Evolutionary conservation across 768 basidiomycete species (phyloP), one percentile per base, ranked within the genome.

Genomic region (Melanogaster broomeanus): DNA sequence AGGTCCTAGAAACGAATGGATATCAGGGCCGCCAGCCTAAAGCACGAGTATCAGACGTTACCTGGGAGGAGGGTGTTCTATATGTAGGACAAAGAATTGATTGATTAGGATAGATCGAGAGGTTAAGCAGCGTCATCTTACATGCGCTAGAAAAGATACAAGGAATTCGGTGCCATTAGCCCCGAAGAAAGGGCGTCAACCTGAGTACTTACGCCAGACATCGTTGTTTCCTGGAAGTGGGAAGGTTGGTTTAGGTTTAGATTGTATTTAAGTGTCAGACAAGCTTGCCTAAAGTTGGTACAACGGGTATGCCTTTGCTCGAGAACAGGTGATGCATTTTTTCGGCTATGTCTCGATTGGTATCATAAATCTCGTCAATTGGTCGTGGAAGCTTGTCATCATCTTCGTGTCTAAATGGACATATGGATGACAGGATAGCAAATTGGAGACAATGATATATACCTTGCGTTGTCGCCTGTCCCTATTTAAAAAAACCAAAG

Each of bases 311-410:
- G 12, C 85, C 87, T 53, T 75, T 79, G 43, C 71, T 78, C 11
- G 77, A 69, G 61, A 97, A 95, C n/a, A 85, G 73, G 18, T 83
- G 72, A 57, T 81, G 69, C 88, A 97, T 93, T 65, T 80, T 83
- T 33, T 64, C 67, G 12, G 86, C 82, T 42, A 93, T 74, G 35
- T 69, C 73, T 16, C 81, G 74, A 64, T 97, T 97, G 38, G 87
- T 72, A 8, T 79, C 75, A 61, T 85, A 87, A 49, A 97, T 94
- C 68, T 95, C 92, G 39, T 74, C 73, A 3, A 84, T 77, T 34
- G 91, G 90, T 48, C 93, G 83, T 44, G 93, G 93, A n/a, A 87
- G 62, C 53, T 82, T 76, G 49, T 80, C 81, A 67, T 95, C 93
- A 63, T 86, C 90, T 64, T 96, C 93, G 68, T 92, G 90, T 72